Evolutionary conservation across 129 eudicot species (phyloP).

Genomic region (Daucus carota): DH1_v3.0 NC_030382.2:39614501-39615000

Average conservation of each 20-base stretch:
- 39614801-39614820: neutral
- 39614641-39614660: neutral
- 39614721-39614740: no score
- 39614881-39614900: no score
- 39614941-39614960: neutral
- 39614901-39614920: neutral
- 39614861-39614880: neutral
- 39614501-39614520: slow-evolving; percentile 65
- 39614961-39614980: neutral
- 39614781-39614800: neutral
- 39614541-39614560: slow-evolving; percentile 74
- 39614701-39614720: no score
- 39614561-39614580: slow-evolving; percentile 79
- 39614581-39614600: slow-evolving; percentile 54
- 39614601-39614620: neutral
- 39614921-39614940: neutral
- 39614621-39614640: neutral
- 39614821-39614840: neutral
- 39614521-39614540: slow-evolving; percentile 80
- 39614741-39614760: neutral
- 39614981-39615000: neutral
- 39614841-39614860: neutral
- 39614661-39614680: neutral
- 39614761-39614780: neutral
- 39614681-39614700: neutral